These are phyloP conservation scores for Penicillium expansum DNA, from an alignment of 2,329 filamentous ascomycete species.

Conservation along the genomic window DNA sequence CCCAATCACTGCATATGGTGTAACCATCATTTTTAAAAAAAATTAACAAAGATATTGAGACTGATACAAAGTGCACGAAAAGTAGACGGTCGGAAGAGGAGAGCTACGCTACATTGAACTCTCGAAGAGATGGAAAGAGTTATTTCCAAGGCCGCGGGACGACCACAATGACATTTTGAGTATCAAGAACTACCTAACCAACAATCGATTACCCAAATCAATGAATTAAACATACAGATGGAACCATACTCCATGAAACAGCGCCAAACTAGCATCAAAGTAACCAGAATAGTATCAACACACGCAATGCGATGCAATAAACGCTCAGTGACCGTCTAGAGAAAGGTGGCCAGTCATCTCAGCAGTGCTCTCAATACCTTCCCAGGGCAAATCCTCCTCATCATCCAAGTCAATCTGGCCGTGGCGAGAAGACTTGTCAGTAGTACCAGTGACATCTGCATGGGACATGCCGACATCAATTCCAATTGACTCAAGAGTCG, in stretches of 20 bases:
- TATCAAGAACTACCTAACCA: slow-evolving; percentile 8
- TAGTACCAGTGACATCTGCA: slow-evolving; percentile 30
- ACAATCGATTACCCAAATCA: slow-evolving; percentile 4
- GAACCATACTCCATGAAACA: slow-evolving; percentile 4
- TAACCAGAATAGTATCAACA: slow-evolving; percentile 3
- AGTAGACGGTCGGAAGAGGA: neutral
- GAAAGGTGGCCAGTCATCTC: slow-evolving; percentile 36
- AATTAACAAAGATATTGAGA: neutral
- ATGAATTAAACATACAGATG: slow-evolving; percentile 8
- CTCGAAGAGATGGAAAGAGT: neutral
- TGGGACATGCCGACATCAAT: slow-evolving; percentile 28
- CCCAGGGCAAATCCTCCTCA: slow-evolving; percentile 44
- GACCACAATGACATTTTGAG: slow-evolving; percentile 4
- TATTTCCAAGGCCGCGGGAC: neutral
- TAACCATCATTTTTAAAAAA: neutral
- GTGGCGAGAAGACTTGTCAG: slow-evolving; percentile 28
- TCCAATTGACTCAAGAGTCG: slow-evolving; percentile 55
- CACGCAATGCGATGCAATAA: slow-evolving; percentile 1
- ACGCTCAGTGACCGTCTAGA: slow-evolving; percentile 19
- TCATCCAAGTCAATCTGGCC: slow-evolving; percentile 29
- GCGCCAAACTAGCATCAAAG: slow-evolving; percentile 6
- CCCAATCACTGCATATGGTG: neutral
- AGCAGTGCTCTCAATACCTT: slow-evolving; percentile 44
- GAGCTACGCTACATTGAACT: neutral
- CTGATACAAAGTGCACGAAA: neutral